Evolutionary conservation across 345 rosid genomes (phyloP).

Genomic region (Aethionema arabicum): DNA sequence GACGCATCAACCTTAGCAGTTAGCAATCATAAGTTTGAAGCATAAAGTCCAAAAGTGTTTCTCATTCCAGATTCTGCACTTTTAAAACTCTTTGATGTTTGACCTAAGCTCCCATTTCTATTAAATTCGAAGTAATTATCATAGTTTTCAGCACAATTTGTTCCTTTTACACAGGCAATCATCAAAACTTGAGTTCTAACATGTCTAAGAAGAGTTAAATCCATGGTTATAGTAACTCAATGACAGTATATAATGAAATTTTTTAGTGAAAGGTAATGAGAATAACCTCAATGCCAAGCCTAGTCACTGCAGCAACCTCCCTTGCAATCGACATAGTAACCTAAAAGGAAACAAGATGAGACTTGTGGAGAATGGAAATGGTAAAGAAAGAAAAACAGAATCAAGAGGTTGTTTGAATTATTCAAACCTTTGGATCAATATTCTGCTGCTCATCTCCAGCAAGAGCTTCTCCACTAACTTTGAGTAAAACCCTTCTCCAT

Average conservation of each 20-base stretch:
- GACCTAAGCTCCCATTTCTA: background rate
- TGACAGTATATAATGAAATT: background rate
- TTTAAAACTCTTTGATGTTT: background rate
- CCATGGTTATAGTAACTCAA: background rate
- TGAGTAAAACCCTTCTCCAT: slow-evolving; percentile 95
- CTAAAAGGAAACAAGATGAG: slow-evolving; percentile 40
- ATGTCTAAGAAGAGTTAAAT: background rate
- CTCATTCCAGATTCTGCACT: background rate
- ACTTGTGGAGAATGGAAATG: background rate
- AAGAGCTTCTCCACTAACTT: slow-evolving; percentile 98
- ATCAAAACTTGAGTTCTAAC: background rate
- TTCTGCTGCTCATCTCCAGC: slow-evolving; percentile 81
- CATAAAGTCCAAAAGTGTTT: background rate
- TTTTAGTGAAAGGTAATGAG: background rate
- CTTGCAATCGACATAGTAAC: slow-evolving; percentile 93
- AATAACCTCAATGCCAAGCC: slow-evolving; percentile 83
- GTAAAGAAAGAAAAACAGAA: slow-evolving; percentile 8
- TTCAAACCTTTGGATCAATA: slow-evolving; percentile 81
- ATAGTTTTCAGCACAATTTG: background rate
- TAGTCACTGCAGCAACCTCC: slow-evolving; percentile 89
- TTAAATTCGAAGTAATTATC: background rate
- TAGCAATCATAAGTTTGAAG: background rate
- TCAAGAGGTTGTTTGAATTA: slow-evolving; percentile 11
- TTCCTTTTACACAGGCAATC: background rate
- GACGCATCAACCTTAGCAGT: background rate